A percentile compares a stretch with the other conserved stretches of the same genome.
Conservation (phyloP, 2,329 filamentous ascomycete species). For the Colletotrichum musicola region DNA sequence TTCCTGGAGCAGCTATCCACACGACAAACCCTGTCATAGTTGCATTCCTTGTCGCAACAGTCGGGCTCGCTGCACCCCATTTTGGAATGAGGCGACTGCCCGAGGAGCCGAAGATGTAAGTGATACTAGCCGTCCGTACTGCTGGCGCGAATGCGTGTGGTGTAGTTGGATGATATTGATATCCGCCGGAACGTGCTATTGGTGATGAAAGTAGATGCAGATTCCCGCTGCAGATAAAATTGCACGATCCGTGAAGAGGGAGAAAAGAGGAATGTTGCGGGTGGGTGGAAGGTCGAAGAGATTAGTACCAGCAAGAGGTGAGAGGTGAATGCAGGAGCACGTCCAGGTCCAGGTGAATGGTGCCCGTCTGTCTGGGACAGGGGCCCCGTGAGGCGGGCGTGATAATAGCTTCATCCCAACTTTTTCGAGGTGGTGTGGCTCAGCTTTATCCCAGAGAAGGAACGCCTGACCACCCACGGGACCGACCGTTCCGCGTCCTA, state of each 20-base stretch:
- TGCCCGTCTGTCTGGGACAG: conserved; percentile 30
- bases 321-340: conserved; percentile 28
- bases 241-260: neutral
- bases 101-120: neutral
- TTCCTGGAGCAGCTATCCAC: conserved; percentile 30
- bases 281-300: neutral
- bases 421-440: conserved; percentile 34
- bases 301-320: conserved; percentile 14
- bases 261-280: neutral
- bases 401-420: conserved; percentile 39
- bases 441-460: conserved; percentile 28
- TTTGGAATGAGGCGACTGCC: neutral
- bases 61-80: conserved; percentile 9
- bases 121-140: neutral
- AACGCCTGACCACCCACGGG: conserved; percentile 33
- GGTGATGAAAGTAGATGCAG: neutral
- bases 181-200: neutral
- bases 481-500: neutral
- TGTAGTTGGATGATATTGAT: neutral
- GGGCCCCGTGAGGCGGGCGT: conserved; percentile 29
- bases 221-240: neutral
- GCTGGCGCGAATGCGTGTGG: neutral
- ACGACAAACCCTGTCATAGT: conserved; percentile 23
- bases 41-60: conserved; percentile 14
- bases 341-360: conserved; percentile 31